These are phyloP conservation scores for Musa beccarii DNA, from an alignment of 176 grass and related monocot genomes.

Conservation along the genomic window DNA sequence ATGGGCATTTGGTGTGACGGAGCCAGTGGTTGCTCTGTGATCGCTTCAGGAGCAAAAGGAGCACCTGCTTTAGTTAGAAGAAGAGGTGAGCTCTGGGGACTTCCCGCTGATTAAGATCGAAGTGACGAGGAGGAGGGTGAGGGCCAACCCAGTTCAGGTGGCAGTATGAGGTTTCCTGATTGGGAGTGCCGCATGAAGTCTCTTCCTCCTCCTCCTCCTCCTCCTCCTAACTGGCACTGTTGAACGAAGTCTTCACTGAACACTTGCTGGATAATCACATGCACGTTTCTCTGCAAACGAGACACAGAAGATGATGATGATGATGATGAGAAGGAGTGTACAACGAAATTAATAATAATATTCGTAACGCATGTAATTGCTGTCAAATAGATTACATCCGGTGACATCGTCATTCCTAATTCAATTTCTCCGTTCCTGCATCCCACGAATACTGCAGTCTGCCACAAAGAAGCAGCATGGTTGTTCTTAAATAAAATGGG, in stretches of 20 bases:
- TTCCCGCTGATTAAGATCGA: not conserved
- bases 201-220: slow-evolving; percentile 27
- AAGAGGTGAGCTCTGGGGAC: not conserved
- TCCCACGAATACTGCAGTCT: slow-evolving; percentile 76
- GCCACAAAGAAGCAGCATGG: not conserved
- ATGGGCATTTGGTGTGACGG: not conserved
- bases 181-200: slow-evolving; percentile 33
- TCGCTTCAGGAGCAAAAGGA: not conserved
- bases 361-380: not conserved
- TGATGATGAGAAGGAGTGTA: not conserved
- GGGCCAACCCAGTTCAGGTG: not conserved
- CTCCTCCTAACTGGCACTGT: slow-evolving; percentile 34
- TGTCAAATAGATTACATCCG: not conserved
- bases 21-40: not conserved
- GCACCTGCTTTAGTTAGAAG: not conserved
- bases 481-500: slow-evolving; percentile 11
- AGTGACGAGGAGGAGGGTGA: not conserved
- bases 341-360: no score
- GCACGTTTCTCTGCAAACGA: slow-evolving; percentile 13
- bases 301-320: not conserved
- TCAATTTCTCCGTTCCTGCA: slow-evolving; percentile 75
- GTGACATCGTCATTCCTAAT: slow-evolving; percentile 34
- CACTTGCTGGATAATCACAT: slow-evolving; percentile 44
- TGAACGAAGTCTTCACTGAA: slow-evolving; percentile 60
- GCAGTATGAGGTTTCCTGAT: slow-evolving; percentile 30